Evolutionary conservation across 2,329 filamentous ascomycete genomes (phyloP).

Genomic region (Xylariaceae sp.): DNA sequence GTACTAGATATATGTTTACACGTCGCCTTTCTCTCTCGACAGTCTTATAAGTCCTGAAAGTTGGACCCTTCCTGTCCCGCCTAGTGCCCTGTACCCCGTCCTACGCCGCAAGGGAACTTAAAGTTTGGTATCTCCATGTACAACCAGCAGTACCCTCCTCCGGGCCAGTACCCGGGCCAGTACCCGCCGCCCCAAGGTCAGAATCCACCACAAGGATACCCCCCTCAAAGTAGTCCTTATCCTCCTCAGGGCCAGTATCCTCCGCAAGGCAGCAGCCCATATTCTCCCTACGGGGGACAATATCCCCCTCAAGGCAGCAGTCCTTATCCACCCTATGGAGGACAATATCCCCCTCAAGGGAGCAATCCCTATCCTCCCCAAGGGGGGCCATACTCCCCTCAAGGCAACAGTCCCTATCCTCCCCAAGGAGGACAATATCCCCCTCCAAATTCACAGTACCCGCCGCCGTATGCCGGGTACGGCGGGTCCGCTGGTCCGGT

Average conservation of each 20-base stretch:
- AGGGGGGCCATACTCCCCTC: slow-evolving; percentile 1
- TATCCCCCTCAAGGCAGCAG: slow-evolving; percentile 35
- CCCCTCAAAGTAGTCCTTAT: slow-evolving; percentile 32
- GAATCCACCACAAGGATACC: slow-evolving; percentile 22
- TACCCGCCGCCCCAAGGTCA: slow-evolving; percentile 30
- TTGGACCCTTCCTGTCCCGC: background rate
- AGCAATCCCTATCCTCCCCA: slow-evolving; percentile 30
- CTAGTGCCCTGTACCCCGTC: background rate
- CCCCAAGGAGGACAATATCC: slow-evolving; percentile 22
- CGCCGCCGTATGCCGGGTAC: background rate
- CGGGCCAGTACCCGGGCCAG: slow-evolving; percentile 24
- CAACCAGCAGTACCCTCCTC: slow-evolving; percentile 27
- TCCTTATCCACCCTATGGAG: slow-evolving; percentile 27
- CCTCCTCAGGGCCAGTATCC: slow-evolving; percentile 29
- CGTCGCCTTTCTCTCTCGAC: background rate
- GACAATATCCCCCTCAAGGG: slow-evolving; percentile 27
- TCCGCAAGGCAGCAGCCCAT: slow-evolving; percentile 30
- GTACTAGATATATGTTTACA: background rate
- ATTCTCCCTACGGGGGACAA: slow-evolving; percentile 24
- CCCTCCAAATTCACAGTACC: slow-evolving; percentile 30
- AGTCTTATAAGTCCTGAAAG: background rate
- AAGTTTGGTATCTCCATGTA: slow-evolving; percentile 15
- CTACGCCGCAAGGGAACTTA: background rate
- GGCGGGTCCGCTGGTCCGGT: slow-evolving; percentile 20
- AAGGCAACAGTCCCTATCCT: slow-evolving; percentile 29